A percentile compares a stretch with the other conserved stretches of the same genome.
Evolutionary conservation across 208 protist species (phyloP).

Genomic region (Trypanosoma melophagium): DNA sequence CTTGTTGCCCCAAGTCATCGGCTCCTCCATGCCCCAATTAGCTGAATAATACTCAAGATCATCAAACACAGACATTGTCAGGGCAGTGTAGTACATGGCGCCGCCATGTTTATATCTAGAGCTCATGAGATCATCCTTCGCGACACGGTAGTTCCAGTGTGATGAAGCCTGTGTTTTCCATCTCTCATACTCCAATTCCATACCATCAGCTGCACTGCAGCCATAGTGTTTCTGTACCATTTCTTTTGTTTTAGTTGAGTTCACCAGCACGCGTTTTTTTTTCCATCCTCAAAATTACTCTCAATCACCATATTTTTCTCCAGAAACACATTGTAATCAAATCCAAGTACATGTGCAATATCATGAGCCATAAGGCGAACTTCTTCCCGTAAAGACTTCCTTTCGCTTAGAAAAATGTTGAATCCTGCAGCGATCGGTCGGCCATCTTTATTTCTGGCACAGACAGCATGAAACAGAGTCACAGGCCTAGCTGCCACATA

Average conservation of each 20-base stretch:
- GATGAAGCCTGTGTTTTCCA: too few species aligned
- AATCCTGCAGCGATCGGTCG: constrained; percentile 38
- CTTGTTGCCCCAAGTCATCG: constrained; percentile 26
- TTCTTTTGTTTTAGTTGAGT: neutral
- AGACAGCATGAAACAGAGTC: constrained; percentile 29
- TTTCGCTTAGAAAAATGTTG: constrained; percentile 46
- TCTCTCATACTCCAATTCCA: too few species aligned
- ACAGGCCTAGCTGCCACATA: constrained; percentile 21
- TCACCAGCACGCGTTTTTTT: constrained; percentile 10
- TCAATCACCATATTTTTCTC: constrained; percentile 3
- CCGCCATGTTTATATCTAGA: neutral
- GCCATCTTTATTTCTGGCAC: constrained; percentile 13
- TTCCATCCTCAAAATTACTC: neutral
- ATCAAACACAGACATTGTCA: constrained; percentile 27
- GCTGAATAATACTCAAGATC: constrained; percentile 30
- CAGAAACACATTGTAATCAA: neutral
- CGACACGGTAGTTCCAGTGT: constrained; percentile 31
- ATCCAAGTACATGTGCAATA: constrained; percentile 74
- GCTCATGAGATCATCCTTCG: constrained; percentile 31
- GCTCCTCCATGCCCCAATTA: constrained; percentile 26
- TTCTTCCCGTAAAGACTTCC: constrained; percentile 6
- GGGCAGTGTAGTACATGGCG: constrained; percentile 19
- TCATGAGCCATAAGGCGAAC: constrained; percentile 48
- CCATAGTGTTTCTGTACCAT: constrained; percentile 17
- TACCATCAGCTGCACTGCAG: constrained; percentile 12